Percentiles rank a stretch among this genome's conserved stretches.
These are phyloP conservation scores for Acanthamoeba royreba DNA, from an alignment of 208 protist species.

Conservation along the genomic window DNA sequence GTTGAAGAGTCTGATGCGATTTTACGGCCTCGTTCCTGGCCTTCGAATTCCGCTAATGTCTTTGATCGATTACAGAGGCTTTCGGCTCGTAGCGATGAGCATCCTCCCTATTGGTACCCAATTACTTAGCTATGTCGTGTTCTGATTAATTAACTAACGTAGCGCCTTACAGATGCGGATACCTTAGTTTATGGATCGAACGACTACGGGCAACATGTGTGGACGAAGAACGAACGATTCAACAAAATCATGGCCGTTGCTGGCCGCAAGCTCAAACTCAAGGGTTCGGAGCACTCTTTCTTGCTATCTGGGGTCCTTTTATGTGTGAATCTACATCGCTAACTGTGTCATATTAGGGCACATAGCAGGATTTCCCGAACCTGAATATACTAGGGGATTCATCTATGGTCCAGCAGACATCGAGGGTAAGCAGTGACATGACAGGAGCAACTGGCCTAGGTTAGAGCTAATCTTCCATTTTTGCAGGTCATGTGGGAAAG, in stretches of 20 bases:
- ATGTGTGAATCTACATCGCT: background rate
- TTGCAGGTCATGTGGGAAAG: background rate
- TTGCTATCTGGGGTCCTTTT: background rate
- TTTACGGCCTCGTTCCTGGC: background rate
- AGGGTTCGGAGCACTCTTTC: background rate
- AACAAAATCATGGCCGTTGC: constrained; percentile 44
- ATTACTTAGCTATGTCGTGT: background rate
- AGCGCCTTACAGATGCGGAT: background rate
- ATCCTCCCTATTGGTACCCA: constrained; percentile 38
- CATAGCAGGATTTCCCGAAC: background rate
- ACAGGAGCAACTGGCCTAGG: background rate
- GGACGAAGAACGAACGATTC: background rate
- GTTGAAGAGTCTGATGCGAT: constrained; percentile 44
- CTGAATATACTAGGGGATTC: background rate
- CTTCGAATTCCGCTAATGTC: constrained; percentile 45
- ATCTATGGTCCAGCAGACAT: constrained; percentile 44
- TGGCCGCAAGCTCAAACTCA: constrained; percentile 9
- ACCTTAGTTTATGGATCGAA: constrained; percentile 7
- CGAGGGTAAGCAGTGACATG: background rate
- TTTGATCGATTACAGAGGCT: constrained; percentile 47
- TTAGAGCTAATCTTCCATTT: background rate
- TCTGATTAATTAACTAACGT: background rate
- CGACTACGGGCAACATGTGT: background rate
- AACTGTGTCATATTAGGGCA: background rate
- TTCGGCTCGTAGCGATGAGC: constrained; percentile 35